These are phyloP conservation scores for Zygotorulaspora danielsina DNA, from an alignment of 805 yeast genomes.

Conservation along the genomic window DNA sequence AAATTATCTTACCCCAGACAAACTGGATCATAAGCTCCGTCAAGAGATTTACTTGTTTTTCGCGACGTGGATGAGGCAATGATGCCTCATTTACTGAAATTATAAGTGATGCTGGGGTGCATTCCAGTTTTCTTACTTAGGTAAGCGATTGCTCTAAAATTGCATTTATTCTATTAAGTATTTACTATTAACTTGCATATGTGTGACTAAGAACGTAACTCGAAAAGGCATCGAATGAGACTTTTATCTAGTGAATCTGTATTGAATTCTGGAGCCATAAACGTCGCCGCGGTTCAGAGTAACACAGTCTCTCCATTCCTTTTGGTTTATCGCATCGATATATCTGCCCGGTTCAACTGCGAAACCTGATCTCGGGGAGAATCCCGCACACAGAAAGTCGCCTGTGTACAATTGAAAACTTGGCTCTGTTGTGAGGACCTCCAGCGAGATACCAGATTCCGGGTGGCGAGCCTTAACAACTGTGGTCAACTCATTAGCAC, in stretches of 20 bases:
- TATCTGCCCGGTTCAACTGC: slow-evolving; percentile 60
- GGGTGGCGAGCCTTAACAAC: slow-evolving; percentile 46
- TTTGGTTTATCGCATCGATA: slow-evolving; percentile 48
- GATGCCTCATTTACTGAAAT: too few species aligned
- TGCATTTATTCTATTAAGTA: too few species aligned
- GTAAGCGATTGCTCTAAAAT: too few species aligned
- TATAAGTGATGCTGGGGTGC: too few species aligned
- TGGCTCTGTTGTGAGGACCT: slow-evolving; percentile 57
- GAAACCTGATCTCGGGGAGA: slow-evolving; percentile 46
- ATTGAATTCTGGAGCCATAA: slow-evolving; percentile 45
- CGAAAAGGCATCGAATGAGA: too few species aligned
- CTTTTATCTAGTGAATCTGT: slow-evolving; percentile 22
- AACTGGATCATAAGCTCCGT: too few species aligned
- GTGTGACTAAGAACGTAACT: too few species aligned
- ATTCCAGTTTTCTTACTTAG: too few species aligned
- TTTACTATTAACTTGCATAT: too few species aligned
- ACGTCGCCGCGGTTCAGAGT: slow-evolving; percentile 44
- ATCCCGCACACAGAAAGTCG: slow-evolving; percentile 41
- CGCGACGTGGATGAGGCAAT: too few species aligned
- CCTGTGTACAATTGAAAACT: slow-evolving; percentile 65
- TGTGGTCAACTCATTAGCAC: slow-evolving; percentile 35
- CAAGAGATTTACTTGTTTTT: too few species aligned
- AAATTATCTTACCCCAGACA: too few species aligned
- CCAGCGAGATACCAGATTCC: slow-evolving; percentile 39
- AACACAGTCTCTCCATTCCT: slow-evolving; percentile 48